Base-by-base conservation (phyloP, 495 filamentous ascomycete species). In the Talaromyces ruber region DNA sequence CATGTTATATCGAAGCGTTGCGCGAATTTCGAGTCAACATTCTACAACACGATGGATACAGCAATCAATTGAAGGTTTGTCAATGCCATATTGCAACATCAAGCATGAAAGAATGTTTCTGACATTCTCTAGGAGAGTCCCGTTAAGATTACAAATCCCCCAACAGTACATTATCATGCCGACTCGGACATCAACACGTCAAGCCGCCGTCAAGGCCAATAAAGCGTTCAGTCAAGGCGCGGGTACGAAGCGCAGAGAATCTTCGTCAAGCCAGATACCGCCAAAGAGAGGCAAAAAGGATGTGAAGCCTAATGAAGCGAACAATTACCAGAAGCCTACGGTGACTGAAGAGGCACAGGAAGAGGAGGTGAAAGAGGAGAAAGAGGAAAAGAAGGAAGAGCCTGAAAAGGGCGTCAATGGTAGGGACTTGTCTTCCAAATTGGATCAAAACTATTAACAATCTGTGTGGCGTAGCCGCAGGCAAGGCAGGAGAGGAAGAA, bases 121-220 rank as follows among this genome's bases (percentile, higher is more conserved):
- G 6, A 60, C 28, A 7, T 30, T 51, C 43, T 50, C 22, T 34
- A 60, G 59, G 45, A 60, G 22, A 54, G 51, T 54, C 21, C 51
- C 51, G 5, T 14, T 28, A 14, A 54, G 51, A 54, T 54, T 54
- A 11, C 22, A 28, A 14, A 60, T 30, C 26, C 43, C 39, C 45
- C 16, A 24, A 24, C 26, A 60, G 37, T 47, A 50, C 29, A 9
- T 28, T 34, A 39, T 47, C 14, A 60, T 60, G 59, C 59, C 59
- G 18, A 70, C 70, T 47, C 66, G 77, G 60, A 77, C 76, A 43
- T 80, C 76, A 3, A 68, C 73, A 12, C 76, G 77, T 25, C 71
- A 74, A 43, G 77, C 77, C 11, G 76, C 77, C 21, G 70, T 71
- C 56, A 80, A 79, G 61, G 77, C 77, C 6, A 80, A 80, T 55